Percentiles rank a stretch among this genome's conserved stretches.
phyloP scores from a whole-genome alignment of 495 filamentous ascomycete genomes.

The Xanthoparmelia taractica region DNA sequence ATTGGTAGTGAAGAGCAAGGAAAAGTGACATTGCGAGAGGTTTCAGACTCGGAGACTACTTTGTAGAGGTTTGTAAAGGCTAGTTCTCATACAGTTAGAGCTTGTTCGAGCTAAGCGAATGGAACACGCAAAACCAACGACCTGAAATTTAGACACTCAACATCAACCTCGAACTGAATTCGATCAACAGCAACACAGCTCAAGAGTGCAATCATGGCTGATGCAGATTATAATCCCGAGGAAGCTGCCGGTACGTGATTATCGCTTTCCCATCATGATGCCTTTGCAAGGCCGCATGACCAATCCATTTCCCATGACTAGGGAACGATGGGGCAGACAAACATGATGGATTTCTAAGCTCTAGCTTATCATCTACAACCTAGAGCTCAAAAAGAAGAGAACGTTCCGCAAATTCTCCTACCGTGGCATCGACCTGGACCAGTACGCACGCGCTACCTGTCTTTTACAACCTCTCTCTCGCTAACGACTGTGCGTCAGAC shows the following conservation, averaged over 20 bases:
- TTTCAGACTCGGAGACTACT: no score
- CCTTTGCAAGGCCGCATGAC: neutral
- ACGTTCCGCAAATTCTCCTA: conserved; percentile 99
- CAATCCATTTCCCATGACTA: neutral
- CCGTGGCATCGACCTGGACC: conserved; percentile 97
- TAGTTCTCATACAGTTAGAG: conserved; percentile 7
- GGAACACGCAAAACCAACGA: conserved; percentile 14
- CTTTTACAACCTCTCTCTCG: conserved; percentile 38
- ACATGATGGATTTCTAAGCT: neutral
- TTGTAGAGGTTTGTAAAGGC: no score
- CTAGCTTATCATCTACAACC: conserved; percentile 12
- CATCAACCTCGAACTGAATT: neutral
- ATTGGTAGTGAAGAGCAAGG: no score
- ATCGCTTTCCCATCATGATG: neutral
- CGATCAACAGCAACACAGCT: conserved; percentile 20
- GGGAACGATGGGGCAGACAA: neutral
- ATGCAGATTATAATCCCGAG: conserved; percentile 87
- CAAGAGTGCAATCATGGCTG: conserved; percentile 73
- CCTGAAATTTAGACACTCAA: neutral
- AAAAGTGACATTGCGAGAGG: no score
- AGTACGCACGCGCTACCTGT: conserved; percentile 55
- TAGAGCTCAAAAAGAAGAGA: conserved; percentile 98
- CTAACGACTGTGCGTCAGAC: conserved; percentile 45
- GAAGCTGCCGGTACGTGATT: conserved; percentile 75
- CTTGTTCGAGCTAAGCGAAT: conserved; percentile 3